Percentiles rank a stretch among this genome's conserved stretches.
Evolutionary conservation across 2,329 filamentous ascomycete genomes (phyloP).

Genomic region (Stenocarpella maydis): DNA sequence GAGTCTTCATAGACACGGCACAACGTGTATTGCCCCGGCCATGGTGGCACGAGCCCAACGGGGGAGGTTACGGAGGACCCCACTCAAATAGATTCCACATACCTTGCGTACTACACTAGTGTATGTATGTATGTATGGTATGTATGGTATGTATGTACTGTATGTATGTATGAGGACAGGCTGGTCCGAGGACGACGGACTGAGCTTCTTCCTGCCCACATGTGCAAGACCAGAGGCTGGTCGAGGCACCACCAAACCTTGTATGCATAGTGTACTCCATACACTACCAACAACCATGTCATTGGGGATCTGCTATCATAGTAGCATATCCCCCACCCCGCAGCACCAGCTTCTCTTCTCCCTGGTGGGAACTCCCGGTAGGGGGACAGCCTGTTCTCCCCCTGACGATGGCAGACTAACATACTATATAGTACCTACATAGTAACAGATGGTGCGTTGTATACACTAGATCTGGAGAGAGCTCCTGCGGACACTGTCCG

Average conservation of each 20-base stretch:
- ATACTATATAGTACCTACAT: no score
- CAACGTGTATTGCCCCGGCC: background rate
- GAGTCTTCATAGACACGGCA: no score
- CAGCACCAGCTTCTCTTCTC: background rate
- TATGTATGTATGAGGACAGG: slow-evolving; percentile 2
- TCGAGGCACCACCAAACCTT: slow-evolving; percentile 12
- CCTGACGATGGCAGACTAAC: no score
- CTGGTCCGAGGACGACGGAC: background rate
- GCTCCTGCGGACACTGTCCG: slow-evolving; percentile 17
- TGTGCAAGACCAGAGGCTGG: background rate
- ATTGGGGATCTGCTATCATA: background rate
- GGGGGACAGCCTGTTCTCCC: background rate
- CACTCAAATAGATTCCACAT: slow-evolving; percentile 22
- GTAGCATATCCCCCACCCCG: no score
- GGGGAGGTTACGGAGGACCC: slow-evolving; percentile 15
- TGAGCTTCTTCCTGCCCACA: slow-evolving; percentile 13
- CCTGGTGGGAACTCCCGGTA: no score
- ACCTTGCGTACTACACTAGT: no score
- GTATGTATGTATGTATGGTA: no score
- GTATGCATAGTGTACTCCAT: no score
- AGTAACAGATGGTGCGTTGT: slow-evolving; percentile 13
- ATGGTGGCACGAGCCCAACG: slow-evolving; percentile 18
- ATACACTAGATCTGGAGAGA: slow-evolving; percentile 28
- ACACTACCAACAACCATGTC: slow-evolving; percentile 10
- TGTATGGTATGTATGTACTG: no score